Evolutionary conservation across 2,329 filamentous ascomycete genomes (phyloP).

Genomic region (Stachybotrys elegans): DNA sequence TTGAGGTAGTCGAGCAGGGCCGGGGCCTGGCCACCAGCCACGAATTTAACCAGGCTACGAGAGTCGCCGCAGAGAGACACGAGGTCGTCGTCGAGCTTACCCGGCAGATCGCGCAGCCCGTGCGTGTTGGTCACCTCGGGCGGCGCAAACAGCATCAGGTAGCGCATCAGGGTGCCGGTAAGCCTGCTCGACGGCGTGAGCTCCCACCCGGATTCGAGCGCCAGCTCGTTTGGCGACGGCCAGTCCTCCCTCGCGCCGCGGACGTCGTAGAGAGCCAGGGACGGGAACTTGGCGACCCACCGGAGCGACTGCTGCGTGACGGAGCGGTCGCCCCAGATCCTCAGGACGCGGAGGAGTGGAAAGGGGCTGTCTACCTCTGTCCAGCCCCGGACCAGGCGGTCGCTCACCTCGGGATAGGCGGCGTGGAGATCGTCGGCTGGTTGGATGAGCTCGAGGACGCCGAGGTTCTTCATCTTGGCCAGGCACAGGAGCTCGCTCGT

Average conservation of each 20-base stretch:
- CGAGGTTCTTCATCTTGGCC: constrained; percentile 39
- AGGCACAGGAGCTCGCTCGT: constrained; percentile 35
- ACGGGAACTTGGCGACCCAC: constrained; percentile 37
- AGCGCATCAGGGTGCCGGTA: constrained; percentile 27
- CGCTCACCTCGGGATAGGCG: constrained; percentile 33
- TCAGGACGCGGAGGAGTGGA: constrained; percentile 39
- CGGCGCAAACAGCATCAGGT: constrained; percentile 29
- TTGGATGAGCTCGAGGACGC: constrained; percentile 41
- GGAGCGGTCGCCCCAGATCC: constrained; percentile 36
- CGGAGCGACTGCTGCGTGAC: constrained; percentile 34
- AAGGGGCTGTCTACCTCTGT: constrained; percentile 35
- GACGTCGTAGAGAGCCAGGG: constrained; percentile 40
- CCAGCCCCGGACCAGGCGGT: constrained; percentile 43
- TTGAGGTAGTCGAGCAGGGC: constrained; percentile 27
- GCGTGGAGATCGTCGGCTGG: constrained; percentile 21
- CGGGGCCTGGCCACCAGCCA: constrained; percentile 22
- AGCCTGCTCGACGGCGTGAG: constrained; percentile 16
- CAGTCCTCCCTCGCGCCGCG: constrained; percentile 30
- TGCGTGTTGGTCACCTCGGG: constrained; percentile 17
- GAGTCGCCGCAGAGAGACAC: constrained; percentile 27
- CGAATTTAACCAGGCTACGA: constrained; percentile 25
- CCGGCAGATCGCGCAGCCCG: constrained; percentile 19
- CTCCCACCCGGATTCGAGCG: constrained; percentile 28
- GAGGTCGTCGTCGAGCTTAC: constrained; percentile 29
- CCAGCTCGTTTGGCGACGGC: constrained; percentile 18